Conservation (phyloP, 2,329 filamentous ascomycete genomes). For the Claviceps purpurea region DNA sequence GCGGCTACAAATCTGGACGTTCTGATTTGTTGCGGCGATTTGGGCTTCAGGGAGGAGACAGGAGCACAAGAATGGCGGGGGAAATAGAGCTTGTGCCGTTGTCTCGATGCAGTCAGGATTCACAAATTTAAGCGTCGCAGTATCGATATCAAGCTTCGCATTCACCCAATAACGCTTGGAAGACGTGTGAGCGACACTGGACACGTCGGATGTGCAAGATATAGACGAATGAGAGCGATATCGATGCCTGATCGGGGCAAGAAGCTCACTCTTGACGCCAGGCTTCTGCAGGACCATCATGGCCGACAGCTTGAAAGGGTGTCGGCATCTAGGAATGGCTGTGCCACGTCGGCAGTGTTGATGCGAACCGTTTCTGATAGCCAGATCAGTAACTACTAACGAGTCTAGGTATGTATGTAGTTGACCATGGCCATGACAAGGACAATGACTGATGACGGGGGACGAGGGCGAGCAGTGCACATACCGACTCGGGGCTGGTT, state of each 20-base stretch:
- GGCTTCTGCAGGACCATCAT: not conserved
- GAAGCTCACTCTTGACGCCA: not conserved
- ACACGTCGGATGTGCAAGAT: no score
- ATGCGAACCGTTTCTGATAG: conserved; percentile 14
- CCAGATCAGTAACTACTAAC: not conserved
- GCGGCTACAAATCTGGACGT: not conserved
- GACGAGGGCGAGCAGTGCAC: not conserved
- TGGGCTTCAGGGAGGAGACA: not conserved
- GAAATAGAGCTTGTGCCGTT: not conserved
- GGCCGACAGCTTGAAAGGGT: conserved; percentile 10
- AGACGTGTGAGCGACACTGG: no score
- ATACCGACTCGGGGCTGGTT: conserved; percentile 15
- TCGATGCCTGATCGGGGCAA: not conserved
- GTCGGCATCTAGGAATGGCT: conserved; percentile 23
- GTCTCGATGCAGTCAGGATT: no score
- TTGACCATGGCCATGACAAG: no score
- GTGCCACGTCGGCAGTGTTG: conserved; percentile 15
- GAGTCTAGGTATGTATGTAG: not conserved
- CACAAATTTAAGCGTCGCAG: no score
- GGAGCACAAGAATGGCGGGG: not conserved
- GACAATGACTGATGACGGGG: not conserved
- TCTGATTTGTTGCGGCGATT: not conserved
- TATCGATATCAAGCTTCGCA: no score
- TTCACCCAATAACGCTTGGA: no score
- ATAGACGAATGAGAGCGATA: not conserved